phyloP scores from a whole-genome alignment of 2,329 filamentous ascomycete species.

The Aspergillus pseudoglaucus region DNA sequence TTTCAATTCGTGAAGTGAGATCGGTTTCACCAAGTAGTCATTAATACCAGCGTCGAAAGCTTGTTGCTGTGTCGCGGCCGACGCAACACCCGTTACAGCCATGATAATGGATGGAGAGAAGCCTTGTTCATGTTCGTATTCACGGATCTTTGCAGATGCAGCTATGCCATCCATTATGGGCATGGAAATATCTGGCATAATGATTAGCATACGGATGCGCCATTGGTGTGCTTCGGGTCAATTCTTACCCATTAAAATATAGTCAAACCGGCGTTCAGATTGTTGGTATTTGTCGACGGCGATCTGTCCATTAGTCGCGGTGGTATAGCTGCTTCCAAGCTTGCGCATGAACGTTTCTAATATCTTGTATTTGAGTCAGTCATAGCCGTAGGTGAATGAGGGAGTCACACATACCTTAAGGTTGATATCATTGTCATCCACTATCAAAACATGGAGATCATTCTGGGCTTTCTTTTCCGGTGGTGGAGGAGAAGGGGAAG shows the following conservation, averaged over 20 bases:
- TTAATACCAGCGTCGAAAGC: constrained; percentile 24
- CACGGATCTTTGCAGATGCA: constrained; percentile 36
- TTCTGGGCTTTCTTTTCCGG: constrained; percentile 2
- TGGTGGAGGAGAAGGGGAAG: constrained; percentile 8
- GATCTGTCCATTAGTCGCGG: constrained; percentile 33
- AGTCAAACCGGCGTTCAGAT: constrained; percentile 26
- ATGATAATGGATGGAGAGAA: constrained; percentile 20
- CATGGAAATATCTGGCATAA: constrained; percentile 38
- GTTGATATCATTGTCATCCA: constrained; percentile 40
- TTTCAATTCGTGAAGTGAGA: constrained; percentile 26
- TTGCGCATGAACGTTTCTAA: constrained; percentile 34
- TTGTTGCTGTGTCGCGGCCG: constrained; percentile 25
- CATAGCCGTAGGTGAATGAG: not conserved
- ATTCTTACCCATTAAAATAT: constrained; percentile 27
- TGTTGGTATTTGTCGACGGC: constrained; percentile 32
- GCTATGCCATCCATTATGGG: constrained; percentile 40
- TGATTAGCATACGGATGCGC: not conserved
- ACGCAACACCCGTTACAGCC: constrained; percentile 28
- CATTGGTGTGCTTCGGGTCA: not conserved
- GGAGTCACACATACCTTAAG: constrained; percentile 17
- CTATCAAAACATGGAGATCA: constrained; percentile 27
- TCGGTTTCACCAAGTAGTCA: constrained; percentile 26
- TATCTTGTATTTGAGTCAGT: constrained; percentile 14
- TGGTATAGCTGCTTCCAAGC: constrained; percentile 29
- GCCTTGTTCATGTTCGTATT: constrained; percentile 23